Base-by-base conservation (phyloP, 106 monocot species). In the Apostasia shenzhenica region DNA sequence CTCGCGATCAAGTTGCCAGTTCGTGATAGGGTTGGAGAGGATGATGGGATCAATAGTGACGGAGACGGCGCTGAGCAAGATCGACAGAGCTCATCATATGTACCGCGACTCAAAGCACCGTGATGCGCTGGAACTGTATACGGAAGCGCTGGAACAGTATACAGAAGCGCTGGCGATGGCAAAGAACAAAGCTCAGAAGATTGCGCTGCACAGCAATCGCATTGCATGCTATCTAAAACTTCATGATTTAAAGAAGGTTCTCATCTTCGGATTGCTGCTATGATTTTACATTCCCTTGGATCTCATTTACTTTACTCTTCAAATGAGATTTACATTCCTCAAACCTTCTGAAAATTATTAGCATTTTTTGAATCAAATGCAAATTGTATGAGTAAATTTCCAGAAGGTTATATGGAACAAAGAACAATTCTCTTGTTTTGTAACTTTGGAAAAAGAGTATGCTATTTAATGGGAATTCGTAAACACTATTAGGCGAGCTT, bases 151-250 rank as follows among this genome's bases (percentile, higher is more conserved):
- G n/a, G 73, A n/a, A n/a, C n/a, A n/a, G n/a, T n/a, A n/a, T 76
- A 87, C 99, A 44, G 93, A 90, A 66, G 99, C 90, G 14, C 83
- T 99, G n/a, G 73, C 78, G 26, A 72, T 84, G 82, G 93, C 90
- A 11, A 86, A 85, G 68, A 76, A 81, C 52, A 93, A 88, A 53
- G 75, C 87, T 38, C 99, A 99, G 85, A 90, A 83, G 70, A 99
- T 99, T 71, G 90, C 93, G 1, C 80, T 99, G 48, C 99, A 93
- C 61, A 99, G 99, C 86, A 93, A 99, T 49, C 73, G 99, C 0
- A 93, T 93, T 54, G 92, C 99, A 12, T 99, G 93, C 78, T 93
- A 90, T 60, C 79, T 99, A n/a, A 99, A 99, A 70, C 76, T 99
- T 6, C 93, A 90, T 6, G 85, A 93, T 55, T 93, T 99, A 72